A percentile compares a stretch with the other conserved stretches of the same genome.
Evolutionary conservation across 306 rosid genomes (phyloP).

Genomic region (Quillaja saponaria): DNA sequence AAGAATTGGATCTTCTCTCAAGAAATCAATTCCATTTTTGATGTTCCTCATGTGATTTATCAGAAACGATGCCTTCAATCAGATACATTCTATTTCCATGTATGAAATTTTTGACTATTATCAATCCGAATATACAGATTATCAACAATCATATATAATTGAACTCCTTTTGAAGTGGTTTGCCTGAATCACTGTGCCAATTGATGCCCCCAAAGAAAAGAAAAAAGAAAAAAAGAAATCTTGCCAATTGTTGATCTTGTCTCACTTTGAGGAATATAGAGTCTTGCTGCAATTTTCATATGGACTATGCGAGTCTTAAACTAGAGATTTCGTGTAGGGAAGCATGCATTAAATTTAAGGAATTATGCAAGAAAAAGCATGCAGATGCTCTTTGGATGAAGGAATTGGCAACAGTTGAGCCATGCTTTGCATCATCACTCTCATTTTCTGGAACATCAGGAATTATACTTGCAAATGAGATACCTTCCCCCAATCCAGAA

Average conservation of each 20-base stretch:
- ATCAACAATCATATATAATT: too few relatives aligned
- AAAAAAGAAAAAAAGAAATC: too few relatives aligned
- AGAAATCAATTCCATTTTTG: too few relatives aligned
- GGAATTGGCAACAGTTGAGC: conserved; percentile 58
- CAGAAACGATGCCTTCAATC: too few relatives aligned
- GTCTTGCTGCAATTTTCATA: conserved; percentile 9
- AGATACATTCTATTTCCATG: too few relatives aligned
- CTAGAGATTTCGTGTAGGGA: conserved; percentile 40
- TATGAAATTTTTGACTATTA: too few relatives aligned
- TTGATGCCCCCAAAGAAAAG: too few relatives aligned
- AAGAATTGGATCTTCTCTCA: too few relatives aligned
- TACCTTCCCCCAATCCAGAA: conserved; percentile 30
- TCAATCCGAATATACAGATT: too few relatives aligned
- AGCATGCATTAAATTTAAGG: conserved; percentile 53
- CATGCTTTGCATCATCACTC: conserved; percentile 41
- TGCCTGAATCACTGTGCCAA: too few relatives aligned
- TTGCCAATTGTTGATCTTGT: conserved; percentile 3
- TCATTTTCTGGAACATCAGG: conserved; percentile 51
- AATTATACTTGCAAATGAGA: conserved; percentile 50
- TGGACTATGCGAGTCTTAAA: neutral
- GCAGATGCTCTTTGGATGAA: conserved; percentile 55
- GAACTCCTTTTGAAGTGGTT: too few relatives aligned
- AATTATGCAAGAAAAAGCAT: conserved; percentile 57
- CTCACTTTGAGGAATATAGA: conserved; percentile 18
- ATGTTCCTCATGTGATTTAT: too few relatives aligned